A percentile compares a stretch with the other conserved stretches of the same genome.
Conservation (phyloP, 805 yeast species). For the Monosporozyma unispora region DNA sequence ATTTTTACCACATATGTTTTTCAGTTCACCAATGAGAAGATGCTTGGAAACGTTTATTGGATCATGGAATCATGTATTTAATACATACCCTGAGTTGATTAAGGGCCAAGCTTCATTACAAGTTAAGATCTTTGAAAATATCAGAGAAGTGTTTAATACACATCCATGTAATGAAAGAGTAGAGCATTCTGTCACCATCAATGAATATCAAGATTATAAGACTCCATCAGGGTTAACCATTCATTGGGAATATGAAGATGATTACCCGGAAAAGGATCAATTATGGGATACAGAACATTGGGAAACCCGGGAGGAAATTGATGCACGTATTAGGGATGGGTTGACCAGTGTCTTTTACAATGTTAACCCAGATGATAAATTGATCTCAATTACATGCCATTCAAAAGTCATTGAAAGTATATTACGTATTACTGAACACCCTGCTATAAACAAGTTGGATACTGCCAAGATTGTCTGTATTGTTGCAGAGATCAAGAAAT, state of each 20-base stretch:
- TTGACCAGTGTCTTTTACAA: constrained; percentile 37
- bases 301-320: constrained; percentile 43
- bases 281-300: constrained; percentile 37
- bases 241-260: constrained; percentile 36
- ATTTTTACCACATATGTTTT: constrained; percentile 44
- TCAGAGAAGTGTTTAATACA: constrained; percentile 53
- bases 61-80: constrained; percentile 44
- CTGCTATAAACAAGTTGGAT: constrained; percentile 42
- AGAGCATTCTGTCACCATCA: constrained; percentile 12
- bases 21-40: constrained; percentile 56
- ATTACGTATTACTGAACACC: constrained; percentile 43
- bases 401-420: constrained; percentile 50
- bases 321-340: constrained; percentile 30
- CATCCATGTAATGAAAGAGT: constrained; percentile 53
- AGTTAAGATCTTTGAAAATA: constrained; percentile 31
- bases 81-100: neutral
- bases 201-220: constrained; percentile 15
- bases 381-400: constrained; percentile 49
- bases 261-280: constrained; percentile 42
- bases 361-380: constrained; percentile 16
- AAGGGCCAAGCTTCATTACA: constrained; percentile 13
- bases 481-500: constrained; percentile 33
- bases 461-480: constrained; percentile 62
- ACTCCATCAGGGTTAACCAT: constrained; percentile 29
- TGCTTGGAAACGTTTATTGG: constrained; percentile 46